A percentile compares a stretch with the other conserved stretches of the same genome.
phyloP scores from a whole-genome alignment of 768 basidiomycete species.

The Suillus ampliporus region DNA sequence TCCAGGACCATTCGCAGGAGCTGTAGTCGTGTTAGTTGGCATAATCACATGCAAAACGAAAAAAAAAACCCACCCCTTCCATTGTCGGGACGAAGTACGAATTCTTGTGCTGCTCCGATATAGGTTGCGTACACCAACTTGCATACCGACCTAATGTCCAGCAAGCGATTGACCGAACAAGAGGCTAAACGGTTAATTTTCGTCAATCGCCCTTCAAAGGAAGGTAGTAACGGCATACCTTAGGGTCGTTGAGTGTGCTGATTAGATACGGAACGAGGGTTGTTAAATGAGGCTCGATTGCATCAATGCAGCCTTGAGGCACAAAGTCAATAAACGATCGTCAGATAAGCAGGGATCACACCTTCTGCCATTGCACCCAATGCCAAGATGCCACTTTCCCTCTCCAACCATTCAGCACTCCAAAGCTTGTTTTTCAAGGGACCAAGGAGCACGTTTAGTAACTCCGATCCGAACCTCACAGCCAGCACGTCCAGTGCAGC shows the following conservation, averaged over 20 bases:
- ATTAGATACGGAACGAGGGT: conserved; percentile 93
- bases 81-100: conserved; percentile 95
- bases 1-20: conserved; percentile 97
- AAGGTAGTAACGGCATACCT: conserved; percentile 56
- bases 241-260: conserved; percentile 87
- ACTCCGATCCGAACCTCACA: conserved; percentile 88
- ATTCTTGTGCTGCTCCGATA: conserved; percentile 86
- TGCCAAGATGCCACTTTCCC: conserved; percentile 95
- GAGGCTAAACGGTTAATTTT: conserved; percentile 60
- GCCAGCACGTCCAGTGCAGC: conserved; percentile 97
- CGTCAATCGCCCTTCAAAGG: conserved; percentile 12
- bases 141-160: conserved; percentile 99
- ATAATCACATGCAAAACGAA: conserved; percentile 22
- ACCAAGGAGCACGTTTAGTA: conserved; percentile 86
- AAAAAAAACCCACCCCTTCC: conserved; percentile 79
- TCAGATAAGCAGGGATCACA: conserved; percentile 31
- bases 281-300: conserved; percentile 93
- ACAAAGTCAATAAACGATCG: conserved; percentile 16
- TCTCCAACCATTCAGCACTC: conserved; percentile 90
- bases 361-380: conserved; percentile 99
- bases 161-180: conserved; percentile 97
- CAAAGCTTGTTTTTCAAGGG: conserved; percentile 94
- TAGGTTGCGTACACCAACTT: conserved; percentile 91
- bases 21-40: conserved; percentile 45
- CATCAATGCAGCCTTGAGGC: conserved; percentile 88